phyloP scores from a whole-genome alignment of 257 asterid species.

The Catharanthus roseus region DNA sequence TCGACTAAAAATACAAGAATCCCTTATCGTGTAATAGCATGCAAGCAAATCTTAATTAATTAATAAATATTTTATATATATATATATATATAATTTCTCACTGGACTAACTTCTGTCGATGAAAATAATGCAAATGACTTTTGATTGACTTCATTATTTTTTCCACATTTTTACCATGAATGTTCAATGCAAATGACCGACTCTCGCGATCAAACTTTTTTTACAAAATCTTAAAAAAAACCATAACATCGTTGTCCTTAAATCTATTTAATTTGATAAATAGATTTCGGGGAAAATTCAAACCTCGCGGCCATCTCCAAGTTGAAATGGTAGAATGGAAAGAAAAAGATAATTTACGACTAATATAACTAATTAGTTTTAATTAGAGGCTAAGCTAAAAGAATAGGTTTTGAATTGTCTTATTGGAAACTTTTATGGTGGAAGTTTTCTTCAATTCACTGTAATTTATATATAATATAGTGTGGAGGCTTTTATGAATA shows the following conservation, averaged over 20 bases:
- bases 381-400: neutral
- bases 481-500: neutral
- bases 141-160: too few relatives aligned
- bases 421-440: conserved; percentile 1
- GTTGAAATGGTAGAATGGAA: conserved; percentile 6
- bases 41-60: too few relatives aligned
- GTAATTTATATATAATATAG: neutral
- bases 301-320: neutral
- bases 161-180: too few relatives aligned
- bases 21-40: too few relatives aligned
- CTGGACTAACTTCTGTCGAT: too few relatives aligned
- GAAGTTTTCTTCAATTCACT: neutral
- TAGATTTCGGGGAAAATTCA: conserved; percentile 1
- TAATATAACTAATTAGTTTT: conserved; percentile 4
- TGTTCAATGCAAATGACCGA: too few relatives aligned
- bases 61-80: too few relatives aligned
- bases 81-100: too few relatives aligned
- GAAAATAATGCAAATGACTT: too few relatives aligned
- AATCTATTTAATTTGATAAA: neutral
- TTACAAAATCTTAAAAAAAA: too few relatives aligned
- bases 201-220: too few relatives aligned
- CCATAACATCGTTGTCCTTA: neutral
- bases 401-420: neutral
- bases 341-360: neutral
- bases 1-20: too few relatives aligned